Evolutionary conservation across 306 rosid genomes (phyloP).

Genomic region (Rosa lucieae): DNA sequence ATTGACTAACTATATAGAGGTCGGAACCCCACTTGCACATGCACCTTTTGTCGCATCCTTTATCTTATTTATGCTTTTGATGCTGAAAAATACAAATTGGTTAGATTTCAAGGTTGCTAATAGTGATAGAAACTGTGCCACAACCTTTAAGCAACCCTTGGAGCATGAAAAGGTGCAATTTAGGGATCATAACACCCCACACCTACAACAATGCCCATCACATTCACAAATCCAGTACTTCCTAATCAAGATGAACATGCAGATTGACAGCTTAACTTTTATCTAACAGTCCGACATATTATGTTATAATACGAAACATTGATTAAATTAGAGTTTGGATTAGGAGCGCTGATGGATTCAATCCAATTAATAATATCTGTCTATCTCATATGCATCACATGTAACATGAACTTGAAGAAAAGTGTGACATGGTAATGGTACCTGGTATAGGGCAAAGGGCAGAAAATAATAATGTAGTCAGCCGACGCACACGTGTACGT

Average conservation of each 20-base stretch:
- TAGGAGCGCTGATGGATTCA: background rate
- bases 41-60: background rate
- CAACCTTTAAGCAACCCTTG: background rate
- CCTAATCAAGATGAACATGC: background rate
- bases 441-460: conserved; percentile 90
- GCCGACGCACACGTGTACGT: conserved; percentile 87
- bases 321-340: background rate
- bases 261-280: background rate
- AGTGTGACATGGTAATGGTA: conserved; percentile 25
- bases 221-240: background rate
- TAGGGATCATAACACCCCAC: background rate
- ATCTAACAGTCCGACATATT: background rate
- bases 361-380: background rate
- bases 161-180: conserved; percentile 3
- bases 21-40: background rate
- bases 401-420: background rate
- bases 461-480: conserved; percentile 69
- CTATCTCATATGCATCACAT: background rate
- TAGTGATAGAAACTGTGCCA: background rate
- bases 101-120: background rate
- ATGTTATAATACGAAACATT: background rate
- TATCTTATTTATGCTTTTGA: background rate
- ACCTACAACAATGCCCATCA: background rate
- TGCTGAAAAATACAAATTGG: background rate
- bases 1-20: background rate